Conservation (phyloP, 2,329 filamentous ascomycete species). For the Pseudonectria buxi region DNA sequence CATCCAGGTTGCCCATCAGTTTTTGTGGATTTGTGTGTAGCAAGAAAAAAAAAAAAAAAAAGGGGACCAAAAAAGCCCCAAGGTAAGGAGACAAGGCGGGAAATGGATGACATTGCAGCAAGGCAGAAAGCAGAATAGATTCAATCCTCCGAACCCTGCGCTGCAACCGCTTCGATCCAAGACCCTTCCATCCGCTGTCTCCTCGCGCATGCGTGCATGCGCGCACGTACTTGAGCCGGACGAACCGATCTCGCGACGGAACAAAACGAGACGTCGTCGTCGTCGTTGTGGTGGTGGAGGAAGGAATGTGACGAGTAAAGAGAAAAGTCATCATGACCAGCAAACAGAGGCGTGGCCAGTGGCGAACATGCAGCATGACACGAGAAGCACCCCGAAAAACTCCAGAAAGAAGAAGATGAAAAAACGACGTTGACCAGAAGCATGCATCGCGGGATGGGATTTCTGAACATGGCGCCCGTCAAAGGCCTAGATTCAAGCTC, state of each 20-base stretch:
- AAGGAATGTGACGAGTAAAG: too few relatives aligned
- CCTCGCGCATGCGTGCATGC: constrained; percentile 8
- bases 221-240: constrained; percentile 13
- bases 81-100: constrained; percentile 11
- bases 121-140: constrained; percentile 23
- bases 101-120: constrained; percentile 23
- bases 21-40: constrained; percentile 13
- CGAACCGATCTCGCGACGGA: constrained; percentile 11
- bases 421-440: background rate
- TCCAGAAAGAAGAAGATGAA: constrained; percentile 18
- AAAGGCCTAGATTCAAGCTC: too few relatives aligned
- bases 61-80: constrained; percentile 5
- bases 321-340: constrained; percentile 7
- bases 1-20: background rate
- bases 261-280: too few relatives aligned
- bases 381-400: constrained; percentile 17
- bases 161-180: constrained; percentile 17
- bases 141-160: constrained; percentile 17
- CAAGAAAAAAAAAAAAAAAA: constrained; percentile 11
- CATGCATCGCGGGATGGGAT: too few relatives aligned
- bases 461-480: too few relatives aligned
- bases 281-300: too few relatives aligned
- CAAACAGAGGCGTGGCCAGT: constrained; percentile 15
- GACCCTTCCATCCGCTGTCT: constrained; percentile 15
- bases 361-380: constrained; percentile 18